These are phyloP conservation scores for Euphorbia schlechtendalii DNA, from an alignment of 441 rosid genomes.

Conservation along the genomic window DNA sequence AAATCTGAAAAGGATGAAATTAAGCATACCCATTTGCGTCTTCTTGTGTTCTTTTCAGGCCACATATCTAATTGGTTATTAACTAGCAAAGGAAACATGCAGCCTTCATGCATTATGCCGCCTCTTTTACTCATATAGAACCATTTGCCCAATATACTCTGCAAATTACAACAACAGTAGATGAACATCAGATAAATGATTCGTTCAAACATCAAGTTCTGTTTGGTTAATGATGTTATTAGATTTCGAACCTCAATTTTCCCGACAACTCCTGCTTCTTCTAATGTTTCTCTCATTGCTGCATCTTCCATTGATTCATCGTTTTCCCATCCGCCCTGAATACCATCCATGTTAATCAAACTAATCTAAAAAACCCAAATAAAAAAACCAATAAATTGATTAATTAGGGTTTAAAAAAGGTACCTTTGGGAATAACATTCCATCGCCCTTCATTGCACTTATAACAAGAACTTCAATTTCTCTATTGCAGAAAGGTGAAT, in stretches of 20 bases:
- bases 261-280: slow-evolving; percentile 71
- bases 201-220: too few species aligned
- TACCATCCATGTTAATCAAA: neutral
- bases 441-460: slow-evolving; percentile 58
- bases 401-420: too few species aligned
- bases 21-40: slow-evolving; percentile 50
- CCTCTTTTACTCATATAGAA: slow-evolving; percentile 56
- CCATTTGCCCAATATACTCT: slow-evolving; percentile 53
- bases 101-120: slow-evolving; percentile 40
- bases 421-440: slow-evolving; percentile 61
- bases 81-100: slow-evolving; percentile 66
- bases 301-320: slow-evolving; percentile 66
- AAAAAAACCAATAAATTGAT: too few species aligned
- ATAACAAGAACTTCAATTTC: slow-evolving; percentile 54
- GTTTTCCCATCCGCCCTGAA: slow-evolving; percentile 70
- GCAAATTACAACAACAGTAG: neutral
- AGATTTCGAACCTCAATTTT: slow-evolving; percentile 33
- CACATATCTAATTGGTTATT: slow-evolving; percentile 41
- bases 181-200: too few species aligned
- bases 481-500: neutral
- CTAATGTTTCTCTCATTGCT: slow-evolving; percentile 47
- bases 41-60: slow-evolving; percentile 54
- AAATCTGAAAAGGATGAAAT: neutral
- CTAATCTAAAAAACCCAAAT: neutral
- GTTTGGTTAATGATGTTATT: too few species aligned